Evolutionary conservation across 1,284 basidiomycete species (phyloP), one percentile per base, ranked within the genome.

Genomic region (Apiotrichum sp.): DNA sequence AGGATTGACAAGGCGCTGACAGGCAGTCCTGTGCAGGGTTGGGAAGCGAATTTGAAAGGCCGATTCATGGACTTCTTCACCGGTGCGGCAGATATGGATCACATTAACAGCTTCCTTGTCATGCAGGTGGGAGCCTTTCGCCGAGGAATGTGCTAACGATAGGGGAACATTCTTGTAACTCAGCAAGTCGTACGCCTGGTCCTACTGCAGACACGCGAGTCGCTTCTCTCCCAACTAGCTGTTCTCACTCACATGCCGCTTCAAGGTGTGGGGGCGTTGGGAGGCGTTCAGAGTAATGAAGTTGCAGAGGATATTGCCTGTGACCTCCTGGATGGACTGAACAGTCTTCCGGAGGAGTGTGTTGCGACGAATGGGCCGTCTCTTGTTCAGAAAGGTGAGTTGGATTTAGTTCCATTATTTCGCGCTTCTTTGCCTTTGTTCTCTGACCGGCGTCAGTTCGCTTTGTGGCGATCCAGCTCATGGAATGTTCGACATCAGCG

Each of bases 121-220:
- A 66, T 72, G 66, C 69, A 72, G 65, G 67, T 65, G 49, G 50
- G 66, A 43, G 8, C 0, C 22, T 2, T 10, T 14, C 3, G 39
- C 32, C 7, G 13, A 33, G 22, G 16, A 46, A 13, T 2, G 16
- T 14, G 43, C 35, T 31, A 35, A 47, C 13, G 6, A 2, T 50
- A 67, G 65, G 69, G 67, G 16, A 73, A 72, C 55, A 73, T 72
- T 31, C 65, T 72, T 13, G 71, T 71, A n/a, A 73, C 70, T 2
- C 68, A 69, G 47, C 68, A 71, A 46, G 63, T 72, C 6, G 65
- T 72, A 13, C 65, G 70, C 11, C 59, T 73, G 2, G 69, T 72
- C 4, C 61, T 72, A 9, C 53, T 72, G 6, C 70, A 72, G 52
- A 68, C 70, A 4, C 62, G 66, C 36, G 62, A 70, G 35, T 39